A percentile compares a stretch with the other conserved stretches of the same genome.
phyloP scores from a whole-genome alignment of 2,329 filamentous ascomycete species.

The Colletotrichum theobromicola region DNA sequence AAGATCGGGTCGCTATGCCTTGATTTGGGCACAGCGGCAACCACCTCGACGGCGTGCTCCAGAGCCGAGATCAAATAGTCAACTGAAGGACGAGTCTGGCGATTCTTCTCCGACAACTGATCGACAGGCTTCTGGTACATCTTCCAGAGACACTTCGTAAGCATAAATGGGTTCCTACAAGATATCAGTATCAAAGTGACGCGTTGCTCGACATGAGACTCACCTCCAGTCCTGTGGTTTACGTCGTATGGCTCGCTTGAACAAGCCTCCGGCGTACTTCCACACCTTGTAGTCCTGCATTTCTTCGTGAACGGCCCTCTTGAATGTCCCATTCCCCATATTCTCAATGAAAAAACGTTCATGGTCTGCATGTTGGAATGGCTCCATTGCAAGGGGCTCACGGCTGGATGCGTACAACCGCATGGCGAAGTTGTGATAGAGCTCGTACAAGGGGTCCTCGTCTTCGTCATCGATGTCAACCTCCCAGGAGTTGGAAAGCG shows the following conservation, averaged over 20 bases:
- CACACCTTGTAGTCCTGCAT: conserved; percentile 66
- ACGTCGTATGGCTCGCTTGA: conserved; percentile 59
- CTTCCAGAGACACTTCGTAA: conserved; percentile 68
- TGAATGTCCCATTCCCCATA: conserved; percentile 55
- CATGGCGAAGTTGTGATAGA: conserved; percentile 67
- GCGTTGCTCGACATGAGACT: conserved; percentile 29
- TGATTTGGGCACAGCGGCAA: conserved; percentile 57
- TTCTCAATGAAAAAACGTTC: conserved; percentile 62
- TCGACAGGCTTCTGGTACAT: conserved; percentile 60
- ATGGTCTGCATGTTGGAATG: conserved; percentile 61
- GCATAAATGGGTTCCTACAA: conserved; percentile 61
- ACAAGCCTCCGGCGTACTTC: conserved; percentile 64
- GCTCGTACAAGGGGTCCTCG: conserved; percentile 59
- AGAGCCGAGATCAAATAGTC: conserved; percentile 52
- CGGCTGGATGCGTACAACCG: conserved; percentile 66
- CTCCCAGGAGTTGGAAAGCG: conserved; percentile 59
- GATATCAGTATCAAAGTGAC: not conserved
- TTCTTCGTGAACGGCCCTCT: conserved; percentile 57
- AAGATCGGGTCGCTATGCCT: conserved; percentile 77
- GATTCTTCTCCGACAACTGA: conserved; percentile 48
- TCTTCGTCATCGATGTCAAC: conserved; percentile 49
- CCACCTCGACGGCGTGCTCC: conserved; percentile 56
- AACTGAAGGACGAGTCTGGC: conserved; percentile 39
- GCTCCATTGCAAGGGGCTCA: conserved; percentile 68
- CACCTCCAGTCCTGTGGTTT: conserved; percentile 63